Evolutionary conservation across 2,329 filamentous ascomycete genomes (phyloP).

Genomic region (Coniochaeta ligniaria): DNA sequence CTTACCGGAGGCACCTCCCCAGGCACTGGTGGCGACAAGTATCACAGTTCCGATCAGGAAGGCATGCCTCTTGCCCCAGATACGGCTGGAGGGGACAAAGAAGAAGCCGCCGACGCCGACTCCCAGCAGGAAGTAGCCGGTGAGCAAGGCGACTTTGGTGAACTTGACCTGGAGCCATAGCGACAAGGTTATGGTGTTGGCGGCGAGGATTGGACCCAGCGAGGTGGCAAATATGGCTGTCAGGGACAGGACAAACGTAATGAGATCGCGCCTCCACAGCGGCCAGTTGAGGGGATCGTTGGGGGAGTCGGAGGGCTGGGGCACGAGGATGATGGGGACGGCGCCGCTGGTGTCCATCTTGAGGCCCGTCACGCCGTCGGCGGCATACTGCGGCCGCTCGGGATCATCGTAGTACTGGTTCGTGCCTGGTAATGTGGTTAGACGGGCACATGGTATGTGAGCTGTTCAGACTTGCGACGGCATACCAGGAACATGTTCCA

Average conservation of each 20-base stretch:
- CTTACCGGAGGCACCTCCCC: slow-evolving; percentile 58
- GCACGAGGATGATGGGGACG: slow-evolving; percentile 68
- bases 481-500: slow-evolving; percentile 69
- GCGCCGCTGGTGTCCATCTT: slow-evolving; percentile 67
- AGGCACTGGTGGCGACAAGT: slow-evolving; percentile 66
- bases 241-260: slow-evolving; percentile 71
- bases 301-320: slow-evolving; percentile 84
- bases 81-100: slow-evolving; percentile 78
- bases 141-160: slow-evolving; percentile 72
- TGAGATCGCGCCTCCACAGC: slow-evolving; percentile 75
- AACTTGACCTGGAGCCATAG: slow-evolving; percentile 59
- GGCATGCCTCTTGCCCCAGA: slow-evolving; percentile 89
- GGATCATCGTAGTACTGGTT: slow-evolving; percentile 59
- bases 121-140: slow-evolving; percentile 80
- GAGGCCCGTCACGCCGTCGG: slow-evolving; percentile 38
- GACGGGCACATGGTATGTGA: not conserved
- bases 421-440: slow-evolving; percentile 35
- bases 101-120: slow-evolving; percentile 75
- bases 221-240: slow-evolving; percentile 78
- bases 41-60: slow-evolving; percentile 73
- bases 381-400: slow-evolving; percentile 34
- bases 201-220: slow-evolving; percentile 78
- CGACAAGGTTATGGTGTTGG: slow-evolving; percentile 75
- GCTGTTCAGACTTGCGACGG: not conserved
- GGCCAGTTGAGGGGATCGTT: slow-evolving; percentile 87